Base-by-base conservation (phyloP, 352 stramenopile species). In the Phytophthora agathidicida region DNA sequence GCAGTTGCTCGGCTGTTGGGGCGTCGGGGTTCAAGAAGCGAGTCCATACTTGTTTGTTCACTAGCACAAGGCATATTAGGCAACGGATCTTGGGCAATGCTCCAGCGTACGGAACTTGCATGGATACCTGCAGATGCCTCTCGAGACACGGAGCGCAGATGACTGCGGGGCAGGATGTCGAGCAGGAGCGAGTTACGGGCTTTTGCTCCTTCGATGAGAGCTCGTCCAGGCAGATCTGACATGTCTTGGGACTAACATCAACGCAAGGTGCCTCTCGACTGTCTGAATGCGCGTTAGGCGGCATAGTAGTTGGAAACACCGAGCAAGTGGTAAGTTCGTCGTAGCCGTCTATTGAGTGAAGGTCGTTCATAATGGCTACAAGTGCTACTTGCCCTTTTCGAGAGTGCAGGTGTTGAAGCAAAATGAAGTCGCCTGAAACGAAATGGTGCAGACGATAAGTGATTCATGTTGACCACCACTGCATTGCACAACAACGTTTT, bases 191-290 rank as follows among this genome's bases (percentile, higher is more conserved):
- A 11, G 31, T 54, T 43, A 55, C 35, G 32, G 42, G 17, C 30
- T 37, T 35, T 11, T 37, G 30, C 17, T 38, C 16, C 37, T 57
- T 48, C 13, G 31, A 61, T n/a, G 39, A 26, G 26, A 56, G 17
- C 10, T 70, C 56, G 39, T 69, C 69, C 26, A 77, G 67, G 50
- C 75, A 85, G 36, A 85, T 74, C 52, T 82, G 62, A 31, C 75
- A 84, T 11, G 38, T 54, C 16, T 36, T 14, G 4, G 20, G 19
- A 27, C n/a, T 9, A 1, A n/a, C 19, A 17, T 19, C 33, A 4
- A 14, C n/a, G 3, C 42, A 14, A 30, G 39, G 35, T 17, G 14
- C 26, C 3, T 48, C 31, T 5, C 33, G 39, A 20, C 30, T 35
- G 24, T 45, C 28, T 37, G 28, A 17, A 20, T 39, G 4, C 5